phyloP scores from a whole-genome alignment of 2,329 filamentous ascomycete genomes.

The Phoma sp. region DNA sequence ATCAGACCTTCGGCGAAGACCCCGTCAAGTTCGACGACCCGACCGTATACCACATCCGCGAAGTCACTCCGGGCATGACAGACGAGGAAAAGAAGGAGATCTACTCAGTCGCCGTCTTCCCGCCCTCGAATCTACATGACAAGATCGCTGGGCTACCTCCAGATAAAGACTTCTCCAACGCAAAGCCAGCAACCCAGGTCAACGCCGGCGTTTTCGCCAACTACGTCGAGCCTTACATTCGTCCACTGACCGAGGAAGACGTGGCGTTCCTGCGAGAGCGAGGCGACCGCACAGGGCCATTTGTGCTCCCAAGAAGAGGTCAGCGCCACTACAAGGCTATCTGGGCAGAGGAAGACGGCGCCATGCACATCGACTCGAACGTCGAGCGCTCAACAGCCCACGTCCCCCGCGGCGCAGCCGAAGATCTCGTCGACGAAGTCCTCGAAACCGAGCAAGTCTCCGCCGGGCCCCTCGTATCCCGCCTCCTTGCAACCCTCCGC shows the following conservation, averaged over 20 bases:
- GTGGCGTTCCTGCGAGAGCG: slow-evolving; percentile 89
- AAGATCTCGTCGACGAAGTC: slow-evolving; percentile 84
- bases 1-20: slow-evolving; percentile 90
- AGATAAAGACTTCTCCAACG: slow-evolving; percentile 93
- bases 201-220: slow-evolving; percentile 91
- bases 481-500: slow-evolving; percentile 79
- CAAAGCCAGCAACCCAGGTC: slow-evolving; percentile 93
- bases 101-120: slow-evolving; percentile 85
- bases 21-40: slow-evolving; percentile 90
- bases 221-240: slow-evolving; percentile 90
- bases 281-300: slow-evolving; percentile 80
- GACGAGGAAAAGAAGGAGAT: slow-evolving; percentile 87
- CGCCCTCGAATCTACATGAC: slow-evolving; percentile 78
- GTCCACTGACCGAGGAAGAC: slow-evolving; percentile 89
- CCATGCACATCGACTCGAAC: slow-evolving; percentile 73
- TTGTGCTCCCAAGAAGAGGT: slow-evolving; percentile 83
- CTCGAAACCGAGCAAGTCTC: slow-evolving; percentile 89
- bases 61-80: slow-evolving; percentile 74
- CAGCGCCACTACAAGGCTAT: slow-evolving; percentile 85
- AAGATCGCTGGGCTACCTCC: slow-evolving; percentile 88
- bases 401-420: slow-evolving; percentile 82
- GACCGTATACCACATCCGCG: slow-evolving; percentile 90
- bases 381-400: slow-evolving; percentile 76
- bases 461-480: slow-evolving; percentile 81
- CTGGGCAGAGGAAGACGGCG: slow-evolving; percentile 93